Conservation (phyloP, 2,329 filamentous ascomycete genomes). For the Neonectria sp. region DNA sequence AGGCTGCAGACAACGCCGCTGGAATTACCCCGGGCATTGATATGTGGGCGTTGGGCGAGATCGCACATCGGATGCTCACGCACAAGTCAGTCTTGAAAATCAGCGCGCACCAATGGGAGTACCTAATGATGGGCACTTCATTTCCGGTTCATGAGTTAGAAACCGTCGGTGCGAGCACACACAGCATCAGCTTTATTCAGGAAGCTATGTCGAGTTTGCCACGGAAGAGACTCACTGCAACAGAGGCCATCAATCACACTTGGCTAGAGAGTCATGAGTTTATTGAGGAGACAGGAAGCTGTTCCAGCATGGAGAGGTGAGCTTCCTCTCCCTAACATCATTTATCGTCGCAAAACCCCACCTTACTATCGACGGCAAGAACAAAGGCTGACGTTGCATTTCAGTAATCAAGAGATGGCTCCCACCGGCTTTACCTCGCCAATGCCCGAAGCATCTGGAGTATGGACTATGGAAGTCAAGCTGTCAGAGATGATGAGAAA, state of each 20-base stretch:
- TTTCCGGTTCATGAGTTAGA: background rate
- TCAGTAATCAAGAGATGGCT: no score
- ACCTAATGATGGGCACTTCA: background rate
- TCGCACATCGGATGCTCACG: conserved; percentile 36
- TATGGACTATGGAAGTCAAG: no score
- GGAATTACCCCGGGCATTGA: conserved; percentile 8
- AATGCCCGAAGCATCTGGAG: no score
- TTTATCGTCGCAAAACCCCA: no score
- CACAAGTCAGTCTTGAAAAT: background rate
- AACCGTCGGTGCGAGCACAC: background rate
- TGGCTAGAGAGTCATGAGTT: conserved; percentile 3
- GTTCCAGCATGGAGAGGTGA: conserved; percentile 1
- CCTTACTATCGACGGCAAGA: no score
- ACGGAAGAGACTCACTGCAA: background rate
- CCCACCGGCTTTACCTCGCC: no score
- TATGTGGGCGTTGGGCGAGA: conserved; percentile 55
- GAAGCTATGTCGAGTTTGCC: background rate
- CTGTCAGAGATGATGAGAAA: no score
- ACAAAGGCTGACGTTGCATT: background rate
- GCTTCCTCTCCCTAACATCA: no score
- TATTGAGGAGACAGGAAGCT: background rate
- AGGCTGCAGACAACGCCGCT: background rate
- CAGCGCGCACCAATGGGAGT: background rate
- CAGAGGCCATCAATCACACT: background rate
- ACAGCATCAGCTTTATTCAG: background rate